Evolutionary conservation across 2,329 filamentous ascomycete species (phyloP).

Genomic region (Mariannaea elegans): DNA sequence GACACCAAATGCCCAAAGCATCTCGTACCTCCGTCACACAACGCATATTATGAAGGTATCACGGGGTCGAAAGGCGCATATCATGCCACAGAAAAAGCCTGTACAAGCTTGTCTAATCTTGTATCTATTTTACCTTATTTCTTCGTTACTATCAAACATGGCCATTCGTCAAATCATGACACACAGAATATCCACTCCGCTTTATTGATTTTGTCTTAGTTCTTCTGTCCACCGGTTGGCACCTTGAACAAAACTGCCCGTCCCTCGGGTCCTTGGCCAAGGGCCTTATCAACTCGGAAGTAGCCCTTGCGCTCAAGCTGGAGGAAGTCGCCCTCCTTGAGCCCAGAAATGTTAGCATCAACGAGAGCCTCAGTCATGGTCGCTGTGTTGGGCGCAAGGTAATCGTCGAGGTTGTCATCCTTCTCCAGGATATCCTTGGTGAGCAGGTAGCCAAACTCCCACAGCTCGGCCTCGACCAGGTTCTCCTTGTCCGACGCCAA

Average conservation of each 20-base stretch:
- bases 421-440: slow-evolving; percentile 95
- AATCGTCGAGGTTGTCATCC: slow-evolving; percentile 86
- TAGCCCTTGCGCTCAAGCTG: slow-evolving; percentile 95
- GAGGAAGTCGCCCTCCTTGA: slow-evolving; percentile 90
- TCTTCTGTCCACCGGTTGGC: slow-evolving; percentile 61
- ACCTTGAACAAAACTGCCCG: slow-evolving; percentile 67
- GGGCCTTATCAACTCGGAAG: slow-evolving; percentile 81
- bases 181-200: neutral
- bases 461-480: slow-evolving; percentile 83
- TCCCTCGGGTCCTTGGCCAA: slow-evolving; percentile 59
- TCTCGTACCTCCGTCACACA: neutral
- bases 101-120: slow-evolving; percentile 13
- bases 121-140: slow-evolving; percentile 22
- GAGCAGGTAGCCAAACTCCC: slow-evolving; percentile 95
- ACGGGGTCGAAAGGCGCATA: too few relatives aligned
- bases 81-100: too few relatives aligned
- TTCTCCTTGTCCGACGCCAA: slow-evolving; percentile 79
- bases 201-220: slow-evolving; percentile 17
- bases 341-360: slow-evolving; percentile 79
- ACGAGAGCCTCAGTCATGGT: slow-evolving; percentile 78
- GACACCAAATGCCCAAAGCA: neutral
- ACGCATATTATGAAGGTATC: too few relatives aligned
- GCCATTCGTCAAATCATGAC: slow-evolving; percentile 28
- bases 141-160: slow-evolving; percentile 32
- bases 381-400: slow-evolving; percentile 79